A percentile compares a stretch with the other conserved stretches of the same genome.
Evolutionary conservation across 495 filamentous ascomycete species (phyloP).

Genomic region (Talaromyces adpressus): DNA sequence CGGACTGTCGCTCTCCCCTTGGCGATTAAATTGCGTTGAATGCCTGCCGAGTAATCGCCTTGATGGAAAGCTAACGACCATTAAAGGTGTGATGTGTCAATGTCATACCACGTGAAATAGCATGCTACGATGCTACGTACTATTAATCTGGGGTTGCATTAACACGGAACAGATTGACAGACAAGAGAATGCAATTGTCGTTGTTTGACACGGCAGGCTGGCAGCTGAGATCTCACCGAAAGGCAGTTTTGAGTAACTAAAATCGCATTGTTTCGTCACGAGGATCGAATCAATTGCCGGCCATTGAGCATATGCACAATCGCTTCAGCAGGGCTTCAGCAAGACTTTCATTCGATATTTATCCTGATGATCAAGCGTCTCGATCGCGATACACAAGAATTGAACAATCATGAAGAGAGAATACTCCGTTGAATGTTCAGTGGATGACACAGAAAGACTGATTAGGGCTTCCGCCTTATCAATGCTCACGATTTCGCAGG

Average conservation of each 20-base stretch:
- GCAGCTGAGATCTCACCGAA: neutral
- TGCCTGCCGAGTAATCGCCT: neutral
- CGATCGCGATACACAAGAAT: neutral
- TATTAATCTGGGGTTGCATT: neutral
- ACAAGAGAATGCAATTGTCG: neutral
- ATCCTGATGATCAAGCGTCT: neutral
- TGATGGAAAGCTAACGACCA: neutral
- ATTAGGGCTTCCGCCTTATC: neutral
- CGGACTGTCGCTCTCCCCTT: neutral
- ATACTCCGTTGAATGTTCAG: no score
- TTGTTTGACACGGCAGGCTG: neutral
- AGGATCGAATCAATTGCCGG: neutral
- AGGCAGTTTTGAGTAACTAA: neutral
- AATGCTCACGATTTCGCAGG: no score
- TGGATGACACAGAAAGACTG: neutral
- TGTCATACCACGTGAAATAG: neutral
- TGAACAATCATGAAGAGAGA: neutral
- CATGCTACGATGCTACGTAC: neutral
- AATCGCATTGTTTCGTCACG: neutral
- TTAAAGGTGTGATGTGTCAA: no score
- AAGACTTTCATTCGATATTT: neutral
- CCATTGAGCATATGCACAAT: neutral
- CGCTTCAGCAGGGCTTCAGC: neutral
- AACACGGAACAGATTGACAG: neutral
- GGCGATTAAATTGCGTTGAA: neutral